These are phyloP conservation scores for Emmonsiellopsis sp. DNA, from an alignment of 2,329 filamentous ascomycete species.

Conservation along the genomic window DNA sequence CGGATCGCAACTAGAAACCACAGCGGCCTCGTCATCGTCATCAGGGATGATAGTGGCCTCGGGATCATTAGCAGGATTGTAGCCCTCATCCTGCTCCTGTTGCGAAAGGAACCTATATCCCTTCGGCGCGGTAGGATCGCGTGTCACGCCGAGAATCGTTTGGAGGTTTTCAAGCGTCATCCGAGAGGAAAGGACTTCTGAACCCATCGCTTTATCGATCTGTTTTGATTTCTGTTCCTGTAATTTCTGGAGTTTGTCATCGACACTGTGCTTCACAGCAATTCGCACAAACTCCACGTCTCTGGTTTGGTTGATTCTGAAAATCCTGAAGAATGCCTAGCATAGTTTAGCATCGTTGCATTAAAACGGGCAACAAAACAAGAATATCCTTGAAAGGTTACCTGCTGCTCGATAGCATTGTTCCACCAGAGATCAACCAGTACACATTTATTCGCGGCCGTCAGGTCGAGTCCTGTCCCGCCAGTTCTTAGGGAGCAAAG, in stretches of 20 bases:
- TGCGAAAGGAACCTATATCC: slow-evolving; percentile 4
- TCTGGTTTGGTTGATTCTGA: slow-evolving; percentile 55
- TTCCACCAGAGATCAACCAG: slow-evolving; percentile 56
- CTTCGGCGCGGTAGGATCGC: slow-evolving; percentile 3
- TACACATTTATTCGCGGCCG: slow-evolving; percentile 50
- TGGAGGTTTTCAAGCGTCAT: slow-evolving; percentile 6
- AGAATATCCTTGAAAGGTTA: slow-evolving; percentile 8
- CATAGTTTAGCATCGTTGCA: too few relatives aligned
- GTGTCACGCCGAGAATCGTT: slow-evolving; percentile 6
- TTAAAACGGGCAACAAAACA: not conserved
- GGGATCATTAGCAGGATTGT: too few relatives aligned
- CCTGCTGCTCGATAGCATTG: slow-evolving; percentile 51
- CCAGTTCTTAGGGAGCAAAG: slow-evolving; percentile 49
- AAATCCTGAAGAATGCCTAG: slow-evolving; percentile 48
- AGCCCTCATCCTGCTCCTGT: not conserved
- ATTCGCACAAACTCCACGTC: slow-evolving; percentile 52
- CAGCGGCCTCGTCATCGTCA: too few relatives aligned
- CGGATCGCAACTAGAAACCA: too few relatives aligned
- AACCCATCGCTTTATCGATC: slow-evolving; percentile 18
- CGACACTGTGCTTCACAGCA: slow-evolving; percentile 47
- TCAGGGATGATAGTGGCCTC: too few relatives aligned
- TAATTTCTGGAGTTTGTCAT: slow-evolving; percentile 46
- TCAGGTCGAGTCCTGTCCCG: slow-evolving; percentile 50
- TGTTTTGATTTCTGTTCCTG: slow-evolving; percentile 43
- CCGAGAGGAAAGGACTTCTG: slow-evolving; percentile 11